Base-by-base conservation (phyloP, 2,329 filamentous ascomycete genomes). In the Leptographium procerum region DNA sequence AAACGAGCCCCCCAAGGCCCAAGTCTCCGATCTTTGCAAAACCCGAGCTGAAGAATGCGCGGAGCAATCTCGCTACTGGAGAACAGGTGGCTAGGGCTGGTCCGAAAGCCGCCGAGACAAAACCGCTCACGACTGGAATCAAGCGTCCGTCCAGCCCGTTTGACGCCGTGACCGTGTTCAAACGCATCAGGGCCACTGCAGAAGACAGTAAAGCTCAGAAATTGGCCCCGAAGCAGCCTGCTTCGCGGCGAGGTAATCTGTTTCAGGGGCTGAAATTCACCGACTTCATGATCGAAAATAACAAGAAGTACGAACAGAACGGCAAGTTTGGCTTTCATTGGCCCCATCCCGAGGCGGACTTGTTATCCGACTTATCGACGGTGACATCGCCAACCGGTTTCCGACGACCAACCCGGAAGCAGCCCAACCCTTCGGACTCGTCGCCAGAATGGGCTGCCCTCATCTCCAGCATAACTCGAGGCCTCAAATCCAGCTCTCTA, bases 91-190 rank as follows among this genome's bases (percentile, higher is more conserved):
- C 13, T 6, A 16, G 13, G 9, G 9, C 22, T 45, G 13, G 14
- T 2, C 10, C 26, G 8, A 55, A 29, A 2, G 19, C 26, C 2
- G 11, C 19, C 26, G 45, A 31, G 22, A 56, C 5, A n/a, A 31
- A 13, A 31, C 26, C 24, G 22, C 11, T 64, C 9, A 47, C 55
- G 1, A 53, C 61, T 13, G 59, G 69, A 34, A 64, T 71, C 19
- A 84, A 84, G 65, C 71, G 81, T 59, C 74, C 78, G 16, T 71
- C 75, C 1, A 84, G 81, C 61, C 81, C 81, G 0, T 83, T 84
- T 61, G 78, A 80, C 53, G 75, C 79, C 3, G 74, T 81, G 60
- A 80, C 78, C 0, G 80, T 84, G 1, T 84, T 79, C 66, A 84
- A 84, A 66, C 74, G 79, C 47, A 75, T 84, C 11, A 71, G 74